Base-by-base conservation (phyloP, 345 rosid genomes). In the Heritiera littoralis region DNA sequence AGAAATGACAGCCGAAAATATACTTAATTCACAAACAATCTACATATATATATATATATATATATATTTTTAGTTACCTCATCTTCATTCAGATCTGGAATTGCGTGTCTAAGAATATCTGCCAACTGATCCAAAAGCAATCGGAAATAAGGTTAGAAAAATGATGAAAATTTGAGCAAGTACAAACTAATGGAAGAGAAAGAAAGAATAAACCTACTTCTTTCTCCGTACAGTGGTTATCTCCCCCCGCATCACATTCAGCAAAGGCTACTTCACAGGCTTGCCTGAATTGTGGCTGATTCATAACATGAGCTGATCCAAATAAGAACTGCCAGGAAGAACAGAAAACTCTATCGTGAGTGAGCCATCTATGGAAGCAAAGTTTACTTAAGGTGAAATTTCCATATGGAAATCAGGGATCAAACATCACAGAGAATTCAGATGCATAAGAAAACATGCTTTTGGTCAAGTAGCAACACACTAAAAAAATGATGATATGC, bases 291-390 rank as follows among this genome's bases (percentile, higher is more conserved):
- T 81, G 78, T 1, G 97, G 97, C 68, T 76, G 93, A 68, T 80
- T 88, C 88, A 87, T 80, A 76, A 96, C 90, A 70, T 92, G 91
- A 56, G 90, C 94, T 41, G 97, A 90, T 58, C 89, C 98, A 85
- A 80, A 91, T 84, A 96, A 86, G 87, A 89, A 96, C 99, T 96
- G 91, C 87, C 84, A 78, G 80, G 76, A 77, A 79, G 71, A 68
- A 76, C 2, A 59, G 20, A 55, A 72, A 55, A 70, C 28, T 20
- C 3, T 35, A 52, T 18, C 12, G 30, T 55, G 20, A 66, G 30
- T 55, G 20, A 66, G 80, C n/a, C 38, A 66, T 43, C 40, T 60
- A 63, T 32, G 61, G 28, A 32, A 71, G 45, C 45, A 71, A 49
- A 51, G 15, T 32, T 15, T 51, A 28, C 61, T 51, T 17, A 30